Conservation (phyloP, 2,329 filamentous ascomycete species). For the Ascochyta pisi region DNA sequence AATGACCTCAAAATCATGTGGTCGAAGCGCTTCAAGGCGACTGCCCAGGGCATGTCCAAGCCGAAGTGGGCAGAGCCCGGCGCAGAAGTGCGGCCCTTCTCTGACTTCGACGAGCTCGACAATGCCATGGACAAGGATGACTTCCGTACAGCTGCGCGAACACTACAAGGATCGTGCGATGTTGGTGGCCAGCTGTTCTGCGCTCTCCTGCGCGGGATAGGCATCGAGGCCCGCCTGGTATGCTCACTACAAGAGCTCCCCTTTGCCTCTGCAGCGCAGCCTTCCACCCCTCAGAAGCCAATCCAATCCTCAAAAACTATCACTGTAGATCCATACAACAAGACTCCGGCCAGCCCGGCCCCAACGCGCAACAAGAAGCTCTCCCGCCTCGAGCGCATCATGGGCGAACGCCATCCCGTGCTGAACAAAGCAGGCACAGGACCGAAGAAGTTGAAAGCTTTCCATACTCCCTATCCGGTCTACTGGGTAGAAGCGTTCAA, state of each 20-base stretch:
- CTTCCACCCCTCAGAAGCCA: conserved; percentile 37
- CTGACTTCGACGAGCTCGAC: conserved; percentile 67
- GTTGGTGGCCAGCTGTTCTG: conserved; percentile 91
- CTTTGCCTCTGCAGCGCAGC: conserved; percentile 60
- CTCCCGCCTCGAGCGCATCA: conserved; percentile 41
- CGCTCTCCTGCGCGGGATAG: conserved; percentile 80
- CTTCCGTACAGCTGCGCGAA: conserved; percentile 74
- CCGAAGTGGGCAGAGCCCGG: conserved; percentile 74
- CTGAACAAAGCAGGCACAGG: conserved; percentile 37
- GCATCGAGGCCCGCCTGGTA: conserved; percentile 80
- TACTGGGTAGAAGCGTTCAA: conserved; percentile 97
- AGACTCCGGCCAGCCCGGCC: conserved; percentile 22
- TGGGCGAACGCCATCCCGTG: conserved; percentile 39
- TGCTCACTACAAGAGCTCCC: conserved; percentile 88
- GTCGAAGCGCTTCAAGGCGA: conserved; percentile 72
- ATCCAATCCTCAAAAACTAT: conserved; percentile 32
- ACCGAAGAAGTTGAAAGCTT: conserved; percentile 56
- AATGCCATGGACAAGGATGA: conserved; percentile 72
- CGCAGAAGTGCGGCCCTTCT: conserved; percentile 61
- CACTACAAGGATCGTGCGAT: conserved; percentile 81
- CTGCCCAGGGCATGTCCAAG: conserved; percentile 56
- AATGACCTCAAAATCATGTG: conserved; percentile 72
- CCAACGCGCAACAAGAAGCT: conserved; percentile 38
- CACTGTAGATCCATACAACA: conserved; percentile 43
- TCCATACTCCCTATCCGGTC: conserved; percentile 79